Base-by-base conservation (phyloP, 768 basidiomycete genomes). In the Cystofilobasidium ferigula region DNA sequence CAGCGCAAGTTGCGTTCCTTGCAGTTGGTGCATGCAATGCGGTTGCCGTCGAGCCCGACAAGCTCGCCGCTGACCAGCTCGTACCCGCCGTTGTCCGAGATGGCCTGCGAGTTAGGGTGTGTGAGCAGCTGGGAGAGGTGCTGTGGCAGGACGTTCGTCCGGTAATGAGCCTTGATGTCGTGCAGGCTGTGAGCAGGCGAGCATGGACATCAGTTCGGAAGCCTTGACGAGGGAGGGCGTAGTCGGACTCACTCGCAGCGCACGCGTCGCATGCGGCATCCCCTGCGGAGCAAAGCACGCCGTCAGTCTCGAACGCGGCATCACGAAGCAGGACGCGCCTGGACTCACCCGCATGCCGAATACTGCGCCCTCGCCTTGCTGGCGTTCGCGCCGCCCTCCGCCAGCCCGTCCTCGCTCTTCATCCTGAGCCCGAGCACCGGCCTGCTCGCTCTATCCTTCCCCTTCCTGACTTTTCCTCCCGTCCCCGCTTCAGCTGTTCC, bases 1-100 rank as follows among this genome's bases (percentile, higher is more conserved):
- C 92, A 94, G 81, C 89, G 88, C 42, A 91, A 82, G 28, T 84
- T 85, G 51, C 92, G 86, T 75, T 93, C 89, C 71, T 80, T 84
- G 77, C 92, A 95, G 74, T 94, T 94, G 10, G 89, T 87, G 76
- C 92, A 95, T 12, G 83, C 81, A 1, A 80, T 77, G 24, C 82
- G 79, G 70, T 72, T 54, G 22, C 57, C 64, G 57, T 36, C 40
- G 5, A 58, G 48, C 13, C 40, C 51, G 26, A 63, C 60, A 43
- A 60, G 47, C 47, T 66, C 67, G 59, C 57, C 57, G 61, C 62
- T 59, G 47, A 56, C 63, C n/a, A 65, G 68, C 16, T 67, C 67
- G 10, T 69, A 45, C 3, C 70, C 70, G 10, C 63, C 53, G 7
- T 65, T 48, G 36, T 70, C 61, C 20, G 68, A 64, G 24, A 57